Evolutionary conservation across 2,329 filamentous ascomycete species (phyloP).

Genomic region (Pezicula carpinea): DNA sequence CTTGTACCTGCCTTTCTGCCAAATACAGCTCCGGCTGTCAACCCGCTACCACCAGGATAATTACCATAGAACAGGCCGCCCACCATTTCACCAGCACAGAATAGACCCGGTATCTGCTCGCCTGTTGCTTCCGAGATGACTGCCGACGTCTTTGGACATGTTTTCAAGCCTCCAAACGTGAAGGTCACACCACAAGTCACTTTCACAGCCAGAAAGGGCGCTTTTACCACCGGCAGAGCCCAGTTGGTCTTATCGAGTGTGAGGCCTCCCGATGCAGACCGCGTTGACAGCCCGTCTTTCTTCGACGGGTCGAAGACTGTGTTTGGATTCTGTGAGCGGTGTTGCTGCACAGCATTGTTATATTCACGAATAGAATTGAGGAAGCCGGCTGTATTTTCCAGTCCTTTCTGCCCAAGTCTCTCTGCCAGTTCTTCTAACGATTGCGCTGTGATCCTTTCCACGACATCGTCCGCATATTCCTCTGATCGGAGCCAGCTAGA

Average conservation of each 20-base stretch:
- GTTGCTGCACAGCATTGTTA: slow-evolving; percentile 50
- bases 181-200: slow-evolving; percentile 64
- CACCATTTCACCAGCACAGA: slow-evolving; percentile 61
- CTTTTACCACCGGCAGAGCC: slow-evolving; percentile 52
- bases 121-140: slow-evolving; percentile 44
- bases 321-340: slow-evolving; percentile 39
- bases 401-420: slow-evolving; percentile 40
- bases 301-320: slow-evolving; percentile 53
- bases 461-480: slow-evolving; percentile 57
- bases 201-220: slow-evolving; percentile 58
- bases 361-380: slow-evolving; percentile 48
- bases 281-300: slow-evolving; percentile 58
- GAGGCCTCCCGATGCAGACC: slow-evolving; percentile 40
- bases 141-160: slow-evolving; percentile 47
- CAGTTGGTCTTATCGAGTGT: slow-evolving; percentile 59
- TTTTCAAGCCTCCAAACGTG: slow-evolving; percentile 60
- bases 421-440: slow-evolving; percentile 52
- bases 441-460: slow-evolving; percentile 44
- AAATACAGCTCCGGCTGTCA: slow-evolving; percentile 55
- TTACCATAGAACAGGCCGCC: slow-evolving; percentile 60
- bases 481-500: slow-evolving; percentile 51
- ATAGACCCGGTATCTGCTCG: slow-evolving; percentile 48
- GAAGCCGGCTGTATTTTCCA: slow-evolving; percentile 42
- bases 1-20: slow-evolving; percentile 36
- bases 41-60: slow-evolving; percentile 57